phyloP scores from a whole-genome alignment of 1,284 basidiomycete species.

The Meripilus lineatus region DNA sequence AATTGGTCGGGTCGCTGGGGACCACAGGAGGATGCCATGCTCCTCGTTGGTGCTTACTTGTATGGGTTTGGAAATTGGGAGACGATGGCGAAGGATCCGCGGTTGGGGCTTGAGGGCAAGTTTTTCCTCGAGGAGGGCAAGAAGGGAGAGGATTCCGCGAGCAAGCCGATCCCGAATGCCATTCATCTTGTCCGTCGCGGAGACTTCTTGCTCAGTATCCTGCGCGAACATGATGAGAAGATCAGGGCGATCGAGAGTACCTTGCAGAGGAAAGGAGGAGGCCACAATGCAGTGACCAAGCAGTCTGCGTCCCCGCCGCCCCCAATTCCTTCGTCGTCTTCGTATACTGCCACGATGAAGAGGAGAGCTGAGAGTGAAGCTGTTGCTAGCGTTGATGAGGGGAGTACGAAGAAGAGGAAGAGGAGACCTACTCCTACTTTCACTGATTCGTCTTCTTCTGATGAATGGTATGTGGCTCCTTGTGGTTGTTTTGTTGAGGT shows the following conservation, averaged over 20 bases:
- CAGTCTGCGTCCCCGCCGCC: slow-evolving; percentile 68
- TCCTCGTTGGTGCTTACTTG: slow-evolving; percentile 89
- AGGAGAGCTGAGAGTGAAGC: slow-evolving; percentile 80
- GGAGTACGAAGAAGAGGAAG: slow-evolving; percentile 69
- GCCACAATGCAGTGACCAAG: slow-evolving; percentile 43
- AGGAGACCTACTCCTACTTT: slow-evolving; percentile 87
- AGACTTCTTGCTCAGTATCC: slow-evolving; percentile 87
- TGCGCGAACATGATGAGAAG: slow-evolving; percentile 93
- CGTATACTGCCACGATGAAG: slow-evolving; percentile 53
- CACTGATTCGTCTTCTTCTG: slow-evolving; percentile 84
- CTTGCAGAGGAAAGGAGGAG: slow-evolving; percentile 47
- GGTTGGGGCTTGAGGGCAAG: slow-evolving; percentile 83
- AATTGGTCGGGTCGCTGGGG: slow-evolving; percentile 98
- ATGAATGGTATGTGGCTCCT: slow-evolving; percentile 68
- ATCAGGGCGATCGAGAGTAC: slow-evolving; percentile 78
- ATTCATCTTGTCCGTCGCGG: slow-evolving; percentile 97
- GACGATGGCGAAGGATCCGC: slow-evolving; percentile 84
- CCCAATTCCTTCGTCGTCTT: slow-evolving; percentile 64
- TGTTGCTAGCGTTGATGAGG: slow-evolving; percentile 72
- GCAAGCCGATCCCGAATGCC: slow-evolving; percentile 87
- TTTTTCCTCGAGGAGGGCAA: slow-evolving; percentile 98
- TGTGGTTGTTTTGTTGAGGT: slow-evolving; percentile 6
- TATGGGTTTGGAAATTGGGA: slow-evolving; percentile 99
- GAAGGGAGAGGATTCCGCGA: slow-evolving; percentile 77
- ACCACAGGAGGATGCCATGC: slow-evolving; percentile 89